phyloP scores from a whole-genome alignment of 768 basidiomycete genomes.

The Pleurotus sapidus region DNA sequence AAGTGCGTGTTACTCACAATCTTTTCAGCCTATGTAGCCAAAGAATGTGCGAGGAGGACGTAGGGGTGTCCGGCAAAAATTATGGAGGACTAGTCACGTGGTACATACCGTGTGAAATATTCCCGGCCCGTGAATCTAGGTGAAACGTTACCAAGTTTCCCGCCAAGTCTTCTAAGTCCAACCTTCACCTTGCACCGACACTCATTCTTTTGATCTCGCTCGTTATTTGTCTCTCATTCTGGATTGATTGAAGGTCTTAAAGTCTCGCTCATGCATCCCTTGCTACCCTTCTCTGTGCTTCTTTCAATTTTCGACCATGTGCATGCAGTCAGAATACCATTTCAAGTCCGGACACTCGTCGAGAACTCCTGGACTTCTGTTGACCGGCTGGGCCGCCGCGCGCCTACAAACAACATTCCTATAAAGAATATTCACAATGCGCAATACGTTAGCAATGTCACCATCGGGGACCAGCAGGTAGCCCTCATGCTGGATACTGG shows the following conservation, averaged over 20 bases:
- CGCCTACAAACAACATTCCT: constrained; percentile 29
- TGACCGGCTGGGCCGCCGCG: constrained; percentile 8
- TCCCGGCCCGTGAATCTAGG: too few relatives aligned
- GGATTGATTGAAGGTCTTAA: not conserved
- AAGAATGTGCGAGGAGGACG: too few relatives aligned
- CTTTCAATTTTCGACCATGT: constrained; percentile 8
- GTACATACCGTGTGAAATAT: too few relatives aligned
- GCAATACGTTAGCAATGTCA: constrained; percentile 72
- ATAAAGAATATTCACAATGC: constrained; percentile 68
- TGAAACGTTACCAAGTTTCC: too few relatives aligned
- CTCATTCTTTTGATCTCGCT: too few relatives aligned
- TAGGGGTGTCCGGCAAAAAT: too few relatives aligned
- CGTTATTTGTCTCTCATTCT: not conserved
- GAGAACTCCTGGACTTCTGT: not conserved
- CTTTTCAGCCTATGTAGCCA: too few relatives aligned
- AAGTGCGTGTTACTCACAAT: too few relatives aligned
- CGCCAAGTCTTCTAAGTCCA: too few relatives aligned
- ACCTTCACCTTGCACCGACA: too few relatives aligned
- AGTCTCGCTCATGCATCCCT: constrained; percentile 6
- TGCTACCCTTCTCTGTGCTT: constrained; percentile 8
- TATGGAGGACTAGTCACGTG: too few relatives aligned
- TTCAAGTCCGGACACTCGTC: constrained; percentile 8
- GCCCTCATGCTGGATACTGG: constrained; percentile 75
- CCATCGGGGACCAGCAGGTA: constrained; percentile 54
- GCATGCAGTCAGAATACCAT: constrained; percentile 10